Percentiles rank a stretch among this genome's conserved stretches.
phyloP scores from a whole-genome alignment of 257 asterid genomes.

The Voacanga thouarsii region DNA sequence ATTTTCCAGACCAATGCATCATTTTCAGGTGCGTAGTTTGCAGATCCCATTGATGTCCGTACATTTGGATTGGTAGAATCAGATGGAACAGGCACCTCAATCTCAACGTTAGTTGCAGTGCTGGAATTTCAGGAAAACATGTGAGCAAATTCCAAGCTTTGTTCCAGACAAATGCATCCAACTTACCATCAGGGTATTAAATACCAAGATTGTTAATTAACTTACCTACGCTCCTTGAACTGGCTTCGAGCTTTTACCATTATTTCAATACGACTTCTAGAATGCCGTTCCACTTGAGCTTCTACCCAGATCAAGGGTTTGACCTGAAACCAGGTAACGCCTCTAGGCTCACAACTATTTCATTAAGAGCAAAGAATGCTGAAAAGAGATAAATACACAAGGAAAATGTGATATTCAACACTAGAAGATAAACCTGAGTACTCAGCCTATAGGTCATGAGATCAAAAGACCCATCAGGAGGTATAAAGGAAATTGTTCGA shows the following conservation, averaged over 20 bases:
- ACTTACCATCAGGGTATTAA: not conserved
- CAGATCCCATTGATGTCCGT: constrained; percentile 99
- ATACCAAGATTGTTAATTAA: not conserved
- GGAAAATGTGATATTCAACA: not conserved
- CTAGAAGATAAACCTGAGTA: constrained; percentile 70
- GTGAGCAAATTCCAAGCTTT: constrained; percentile 16
- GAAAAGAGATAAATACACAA: not conserved
- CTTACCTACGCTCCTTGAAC: constrained; percentile 96
- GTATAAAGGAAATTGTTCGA: constrained; percentile 92
- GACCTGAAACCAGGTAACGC: constrained; percentile 53
- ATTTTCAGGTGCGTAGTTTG: constrained; percentile 88
- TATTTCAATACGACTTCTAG: constrained; percentile 90
- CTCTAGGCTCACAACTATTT: constrained; percentile 13
- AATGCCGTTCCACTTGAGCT: constrained; percentile 92
- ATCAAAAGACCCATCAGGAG: constrained; percentile 99
- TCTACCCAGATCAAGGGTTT: constrained; percentile 98
- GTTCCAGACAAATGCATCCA: not conserved
- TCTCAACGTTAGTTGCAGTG: constrained; percentile 96
- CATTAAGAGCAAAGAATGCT: not conserved
- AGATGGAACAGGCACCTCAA: constrained; percentile 94
- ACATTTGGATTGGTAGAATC: constrained; percentile 96
- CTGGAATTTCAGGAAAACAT: constrained; percentile 50
- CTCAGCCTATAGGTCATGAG: constrained; percentile 98
- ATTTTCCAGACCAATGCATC: constrained; percentile 96
- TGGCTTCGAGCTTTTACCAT: constrained; percentile 93